Evolutionary conservation across 2,329 filamentous ascomycete genomes (phyloP), one percentile per base, ranked within the genome.

Genomic region (Emmonsia crescens): DNA sequence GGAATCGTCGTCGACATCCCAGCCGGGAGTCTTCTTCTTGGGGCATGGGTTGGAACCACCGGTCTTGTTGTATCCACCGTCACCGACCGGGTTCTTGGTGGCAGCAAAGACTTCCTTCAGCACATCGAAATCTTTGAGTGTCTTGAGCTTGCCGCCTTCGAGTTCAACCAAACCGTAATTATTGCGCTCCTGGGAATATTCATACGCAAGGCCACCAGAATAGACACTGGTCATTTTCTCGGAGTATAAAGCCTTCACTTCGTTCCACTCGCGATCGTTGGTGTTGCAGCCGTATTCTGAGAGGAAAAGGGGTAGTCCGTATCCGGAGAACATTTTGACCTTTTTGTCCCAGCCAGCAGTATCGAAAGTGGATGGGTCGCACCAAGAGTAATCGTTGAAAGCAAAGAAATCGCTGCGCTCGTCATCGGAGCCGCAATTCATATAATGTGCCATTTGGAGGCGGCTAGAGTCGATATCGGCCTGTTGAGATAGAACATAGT

Each of bases 171-270:
- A 86, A 66, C 92, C 93, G 75, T 86, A 97, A 54, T 86, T 81
- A 78, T 86, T 90, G 64, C 82, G 81, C 76, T 95, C 89, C 71
- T 88, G 78, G 10, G 89, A 87, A 80, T 96, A 99, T 77, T 97
- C 92, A 79, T 96, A 99, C 75, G 96, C 89, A 46, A 99, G 84
- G 74, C 94, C 94, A 70, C 94, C 94, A 48, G 92, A 96, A 83
- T 96, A 97, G 70, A 96, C 91, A 21, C 75, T 68, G 8, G 88
- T 91, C 93, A 97, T 97, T 63, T 96, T 74, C 24, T 76, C 77
- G 76, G 80, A 84, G 87, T 96, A 97, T 62, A 99, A 81, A 54
- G 92, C 82, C 56, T 76, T 76, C 59, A 96, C 78, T 78, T 96
- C 93, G 63, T 85, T 80, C 71, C 96, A 99, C 71, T 87, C 80